These are phyloP conservation scores for Mortierella sp. DNA, from an alignment of 371 early-diverging fungal genomes.

Conservation along the genomic window DNA sequence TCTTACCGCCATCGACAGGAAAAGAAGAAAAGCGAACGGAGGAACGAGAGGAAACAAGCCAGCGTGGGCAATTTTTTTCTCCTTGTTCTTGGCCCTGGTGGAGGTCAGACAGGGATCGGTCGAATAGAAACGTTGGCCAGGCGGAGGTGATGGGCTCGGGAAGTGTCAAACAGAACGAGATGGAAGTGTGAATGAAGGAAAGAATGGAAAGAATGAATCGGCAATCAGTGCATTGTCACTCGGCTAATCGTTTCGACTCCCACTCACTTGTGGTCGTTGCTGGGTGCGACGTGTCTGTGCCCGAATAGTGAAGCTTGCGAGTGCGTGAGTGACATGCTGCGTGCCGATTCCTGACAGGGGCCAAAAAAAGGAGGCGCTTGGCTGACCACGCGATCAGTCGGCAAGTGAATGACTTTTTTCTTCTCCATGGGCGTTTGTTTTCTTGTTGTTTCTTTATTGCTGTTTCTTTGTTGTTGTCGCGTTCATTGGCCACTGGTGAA, in stretches of 20 bases:
- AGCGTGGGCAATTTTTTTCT: too few relatives aligned
- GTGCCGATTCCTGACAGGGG: neutral
- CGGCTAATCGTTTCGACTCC: neutral
- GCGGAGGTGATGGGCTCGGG: slow-evolving; percentile 8
- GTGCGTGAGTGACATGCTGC: slow-evolving; percentile 5
- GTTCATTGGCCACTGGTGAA: neutral
- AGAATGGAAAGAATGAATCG: neutral
- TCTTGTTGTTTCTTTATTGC: neutral
- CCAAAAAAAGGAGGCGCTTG: slow-evolving; percentile 1
- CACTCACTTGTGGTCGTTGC: neutral
- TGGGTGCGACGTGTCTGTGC: slow-evolving; percentile 4
- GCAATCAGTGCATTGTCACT: neutral
- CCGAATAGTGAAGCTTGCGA: neutral
- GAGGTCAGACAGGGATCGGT: neutral
- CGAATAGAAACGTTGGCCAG: slow-evolving; percentile 8
- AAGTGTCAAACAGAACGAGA: neutral
- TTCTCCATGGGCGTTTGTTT: neutral
- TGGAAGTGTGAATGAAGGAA: neutral
- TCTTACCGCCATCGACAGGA: slow-evolving; percentile 24
- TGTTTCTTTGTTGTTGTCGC: neutral
- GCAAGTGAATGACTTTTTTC: neutral
- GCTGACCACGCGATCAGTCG: slow-evolving; percentile 16
- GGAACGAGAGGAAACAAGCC: neutral
- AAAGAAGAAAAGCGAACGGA: neutral
- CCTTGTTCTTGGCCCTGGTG: neutral